Percentiles rank a stretch among this genome's conserved stretches.
Conservation (phyloP, 352 stramenopile species). For the Globisporangium paddicum region DNA sequence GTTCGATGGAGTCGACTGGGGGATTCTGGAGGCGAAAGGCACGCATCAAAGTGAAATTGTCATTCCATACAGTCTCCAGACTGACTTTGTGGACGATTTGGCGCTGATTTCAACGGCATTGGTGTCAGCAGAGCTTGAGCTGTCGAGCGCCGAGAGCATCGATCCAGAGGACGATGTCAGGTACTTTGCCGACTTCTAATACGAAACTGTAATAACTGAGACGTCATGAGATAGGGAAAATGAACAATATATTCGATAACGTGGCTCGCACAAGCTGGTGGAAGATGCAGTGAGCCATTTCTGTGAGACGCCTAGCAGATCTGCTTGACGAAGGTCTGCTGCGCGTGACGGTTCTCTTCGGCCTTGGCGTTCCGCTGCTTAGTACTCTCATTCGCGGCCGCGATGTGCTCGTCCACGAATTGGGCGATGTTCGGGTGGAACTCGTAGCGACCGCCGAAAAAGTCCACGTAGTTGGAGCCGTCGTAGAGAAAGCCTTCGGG, state of each 20-base stretch:
- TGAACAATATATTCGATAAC: neutral
- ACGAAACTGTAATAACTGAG: neutral
- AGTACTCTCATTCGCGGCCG: slow-evolving; percentile 32
- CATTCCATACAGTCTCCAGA: slow-evolving; percentile 26
- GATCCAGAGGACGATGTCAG: slow-evolving; percentile 59
- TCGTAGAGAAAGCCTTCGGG: slow-evolving; percentile 72
- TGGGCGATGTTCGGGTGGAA: slow-evolving; percentile 67
- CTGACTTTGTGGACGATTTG: slow-evolving; percentile 24
- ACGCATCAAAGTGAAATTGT: slow-evolving; percentile 3
- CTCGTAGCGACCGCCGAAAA: slow-evolving; percentile 62
- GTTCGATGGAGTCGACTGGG: slow-evolving; percentile 58
- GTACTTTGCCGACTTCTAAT: slow-evolving; percentile 70
- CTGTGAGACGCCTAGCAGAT: neutral
- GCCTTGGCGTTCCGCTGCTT: slow-evolving; percentile 43
- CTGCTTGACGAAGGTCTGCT: slow-evolving; percentile 36
- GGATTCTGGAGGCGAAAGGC: slow-evolving; percentile 16
- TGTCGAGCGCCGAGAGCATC: slow-evolving; percentile 73
- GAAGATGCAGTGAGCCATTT: slow-evolving; percentile 4
- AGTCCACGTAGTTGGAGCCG: slow-evolving; percentile 69
- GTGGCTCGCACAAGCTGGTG: neutral
- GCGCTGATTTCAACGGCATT: neutral
- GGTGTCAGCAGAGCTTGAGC: neutral
- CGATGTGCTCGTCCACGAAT: slow-evolving; percentile 63
- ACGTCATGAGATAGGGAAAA: neutral
- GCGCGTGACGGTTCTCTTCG: slow-evolving; percentile 40